Conservation (phyloP, 495 filamentous ascomycete genomes). For the Penicillium salamii region DNA sequence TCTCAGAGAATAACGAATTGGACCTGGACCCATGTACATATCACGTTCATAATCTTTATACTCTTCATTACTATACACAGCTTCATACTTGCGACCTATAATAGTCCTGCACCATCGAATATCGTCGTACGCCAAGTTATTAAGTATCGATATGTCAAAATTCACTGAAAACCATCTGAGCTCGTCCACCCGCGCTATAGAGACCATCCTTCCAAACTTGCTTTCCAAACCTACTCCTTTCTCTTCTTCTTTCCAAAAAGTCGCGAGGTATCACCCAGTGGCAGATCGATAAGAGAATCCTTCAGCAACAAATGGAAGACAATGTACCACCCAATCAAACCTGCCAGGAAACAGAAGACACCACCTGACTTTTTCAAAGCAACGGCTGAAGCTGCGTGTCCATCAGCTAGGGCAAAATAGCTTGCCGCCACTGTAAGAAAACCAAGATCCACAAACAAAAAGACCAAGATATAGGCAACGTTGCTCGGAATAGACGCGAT, state of each 20-base stretch:
- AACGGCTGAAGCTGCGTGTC: slow-evolving; percentile 25
- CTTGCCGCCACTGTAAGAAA: slow-evolving; percentile 44
- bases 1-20: too few relatives aligned
- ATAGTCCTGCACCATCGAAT: too few relatives aligned
- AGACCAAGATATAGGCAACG: slow-evolving; percentile 46
- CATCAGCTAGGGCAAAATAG: slow-evolving; percentile 46
- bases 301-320: slow-evolving; percentile 45
- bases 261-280: slow-evolving; percentile 45
- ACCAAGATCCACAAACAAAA: slow-evolving; percentile 45
- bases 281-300: slow-evolving; percentile 41
- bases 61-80: too few relatives aligned
- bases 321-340: slow-evolving; percentile 49
- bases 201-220: too few relatives aligned
- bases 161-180: too few relatives aligned
- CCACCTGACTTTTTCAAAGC: slow-evolving; percentile 44
- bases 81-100: too few relatives aligned
- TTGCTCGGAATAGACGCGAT: slow-evolving; percentile 46
- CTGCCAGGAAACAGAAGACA: slow-evolving; percentile 45
- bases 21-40: too few relatives aligned
- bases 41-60: too few relatives aligned
- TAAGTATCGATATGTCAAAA: too few relatives aligned
- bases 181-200: too few relatives aligned
- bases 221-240: too few relatives aligned
- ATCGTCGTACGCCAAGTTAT: too few relatives aligned
- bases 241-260: slow-evolving; percentile 34